Base-by-base conservation (phyloP, 2,329 filamentous ascomycete genomes). In the Pseudovirgaria hyperparasitica region DNA sequence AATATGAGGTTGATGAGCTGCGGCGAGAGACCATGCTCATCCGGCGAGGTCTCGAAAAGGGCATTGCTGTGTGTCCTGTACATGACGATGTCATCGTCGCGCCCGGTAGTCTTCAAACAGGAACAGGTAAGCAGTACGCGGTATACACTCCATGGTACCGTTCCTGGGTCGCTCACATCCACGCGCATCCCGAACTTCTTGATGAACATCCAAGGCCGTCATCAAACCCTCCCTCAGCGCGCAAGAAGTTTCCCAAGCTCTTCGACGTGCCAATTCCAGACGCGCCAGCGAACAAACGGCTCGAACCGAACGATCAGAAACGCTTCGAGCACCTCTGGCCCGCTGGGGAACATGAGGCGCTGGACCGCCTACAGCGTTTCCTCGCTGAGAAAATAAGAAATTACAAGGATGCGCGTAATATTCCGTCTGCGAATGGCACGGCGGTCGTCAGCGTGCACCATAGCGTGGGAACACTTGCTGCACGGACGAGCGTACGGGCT, bases 1-100 rank as follows among this genome's bases (percentile, higher is more conserved):
- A 93, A 48, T 93, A 92, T 43, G 86, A 93, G 50, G 82, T 92
- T 0, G 86, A 94, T 45, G 86, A 93, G 55, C 55, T 93, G 31
- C 64, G 85, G 22, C 65, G 85, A 5, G 86, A 94, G 42, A 72
- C 74, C 1, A 62, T 60, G 16, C 55, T 92, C 42, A 65, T 82
- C 1, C 65, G 59, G 16, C 50, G 63, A 21, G 70, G 77, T 33
- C 54, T 76, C 1, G 63, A 72, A 10, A 67, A 67, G 9, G 76
- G 70, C 0, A 70, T 87, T 24, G 63, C 67, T 2, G 74, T 92
- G 38, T 66, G 76, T n/a, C 68, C 76, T 1, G 63, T 78, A 2
- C 81, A 86, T 33, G 86, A 93, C 50, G 82, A 79, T 4, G 90
- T 84, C 37, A 71, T 92, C 1, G 82, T 93, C 0, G 65, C 73